A percentile compares a stretch with the other conserved stretches of the same genome.
phyloP scores from a whole-genome alignment of 176 grass and related monocot species.

The Paspalum vaginatum region DNA sequence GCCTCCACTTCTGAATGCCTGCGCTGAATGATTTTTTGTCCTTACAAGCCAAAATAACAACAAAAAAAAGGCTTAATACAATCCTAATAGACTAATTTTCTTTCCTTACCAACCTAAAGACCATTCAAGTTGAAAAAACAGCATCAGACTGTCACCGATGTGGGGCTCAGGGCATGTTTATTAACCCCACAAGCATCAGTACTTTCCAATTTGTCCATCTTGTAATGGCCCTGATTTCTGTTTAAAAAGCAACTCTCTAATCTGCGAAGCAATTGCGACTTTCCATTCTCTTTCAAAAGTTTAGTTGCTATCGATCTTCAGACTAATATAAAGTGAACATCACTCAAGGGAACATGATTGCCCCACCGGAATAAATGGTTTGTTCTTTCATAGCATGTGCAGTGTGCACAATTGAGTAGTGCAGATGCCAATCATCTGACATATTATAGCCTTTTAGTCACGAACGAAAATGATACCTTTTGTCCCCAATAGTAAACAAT shows the following conservation, averaged over 20 bases:
- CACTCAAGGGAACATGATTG: conserved; percentile 40
- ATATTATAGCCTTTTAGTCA: conserved; percentile 15
- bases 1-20: conserved; percentile 29
- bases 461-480: conserved; percentile 2
- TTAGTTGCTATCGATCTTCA: neutral
- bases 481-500: neutral
- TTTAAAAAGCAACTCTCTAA: conserved; percentile 14
- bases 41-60: conserved; percentile 21
- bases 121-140: neutral
- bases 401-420: conserved; percentile 19
- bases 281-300: neutral
- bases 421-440: conserved; percentile 20
- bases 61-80: neutral
- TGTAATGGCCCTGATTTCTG: neutral
- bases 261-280: neutral
- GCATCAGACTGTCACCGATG: neutral
- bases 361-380: conserved; percentile 38
- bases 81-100: neutral
- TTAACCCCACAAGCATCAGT: neutral
- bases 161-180: neutral
- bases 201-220: neutral
- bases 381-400: conserved; percentile 34
- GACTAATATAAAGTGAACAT: conserved; percentile 31
- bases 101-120: neutral
- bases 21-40: conserved; percentile 31